A percentile compares a stretch with the other conserved stretches of the same genome.
These are phyloP conservation scores for Yarrowia phangngaensis DNA, from an alignment of 805 yeast genomes.

Conservation along the genomic window DNA sequence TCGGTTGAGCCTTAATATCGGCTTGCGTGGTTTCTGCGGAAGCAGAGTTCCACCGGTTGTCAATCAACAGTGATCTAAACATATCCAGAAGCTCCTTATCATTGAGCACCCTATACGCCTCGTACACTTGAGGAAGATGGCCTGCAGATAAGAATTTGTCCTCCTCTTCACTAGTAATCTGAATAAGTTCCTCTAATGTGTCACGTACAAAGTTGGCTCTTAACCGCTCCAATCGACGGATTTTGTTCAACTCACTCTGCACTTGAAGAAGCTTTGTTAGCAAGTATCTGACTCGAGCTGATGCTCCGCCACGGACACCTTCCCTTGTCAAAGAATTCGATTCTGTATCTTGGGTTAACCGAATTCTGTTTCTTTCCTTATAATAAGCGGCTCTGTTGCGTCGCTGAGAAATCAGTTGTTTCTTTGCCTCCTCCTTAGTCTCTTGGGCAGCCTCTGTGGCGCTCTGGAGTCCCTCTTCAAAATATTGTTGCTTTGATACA, in stretches of 20 bases:
- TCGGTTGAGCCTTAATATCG: too few species aligned
- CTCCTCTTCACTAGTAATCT: background rate
- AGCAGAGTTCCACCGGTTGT: too few species aligned
- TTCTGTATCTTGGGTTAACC: too few species aligned
- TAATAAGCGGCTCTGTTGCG: too few species aligned
- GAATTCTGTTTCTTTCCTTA: background rate
- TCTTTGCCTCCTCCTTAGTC: too few species aligned
- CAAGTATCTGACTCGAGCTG: background rate
- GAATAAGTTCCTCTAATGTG: background rate
- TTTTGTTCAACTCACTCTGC: constrained; percentile 9
- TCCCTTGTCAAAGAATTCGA: background rate
- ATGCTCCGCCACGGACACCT: background rate
- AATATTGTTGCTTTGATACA: background rate
- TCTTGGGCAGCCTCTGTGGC: too few species aligned
- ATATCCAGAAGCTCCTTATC: background rate
- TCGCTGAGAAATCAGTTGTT: too few species aligned
- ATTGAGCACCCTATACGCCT: background rate
- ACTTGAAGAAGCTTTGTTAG: background rate
- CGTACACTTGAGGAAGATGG: background rate
- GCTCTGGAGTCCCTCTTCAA: too few species aligned
- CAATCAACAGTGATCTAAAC: too few species aligned
- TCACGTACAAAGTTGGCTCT: background rate
- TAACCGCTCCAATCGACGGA: background rate
- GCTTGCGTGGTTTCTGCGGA: too few species aligned
- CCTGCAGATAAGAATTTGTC: background rate